Percentiles rank a stretch among this genome's conserved stretches.
Conservation (phyloP, 116 monocot species). For the Dioscorea cayenensis region DNA sequence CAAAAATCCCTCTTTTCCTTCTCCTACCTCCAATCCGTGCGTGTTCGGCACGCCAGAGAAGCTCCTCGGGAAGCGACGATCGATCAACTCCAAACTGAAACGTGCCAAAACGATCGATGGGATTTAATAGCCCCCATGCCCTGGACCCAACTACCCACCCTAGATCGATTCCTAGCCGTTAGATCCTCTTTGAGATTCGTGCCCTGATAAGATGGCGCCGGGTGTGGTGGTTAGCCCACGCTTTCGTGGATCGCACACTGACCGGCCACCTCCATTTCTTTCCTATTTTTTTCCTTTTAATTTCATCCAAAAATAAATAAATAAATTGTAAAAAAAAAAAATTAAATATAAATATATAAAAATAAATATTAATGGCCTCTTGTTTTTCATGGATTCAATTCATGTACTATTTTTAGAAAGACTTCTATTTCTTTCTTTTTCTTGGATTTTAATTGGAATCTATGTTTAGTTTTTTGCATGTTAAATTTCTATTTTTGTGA, state of each 20-base stretch:
- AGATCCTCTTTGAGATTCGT: neutral
- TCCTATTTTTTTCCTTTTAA: neutral
- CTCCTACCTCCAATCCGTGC: neutral
- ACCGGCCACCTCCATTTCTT: neutral
- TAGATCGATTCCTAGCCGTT: neutral
- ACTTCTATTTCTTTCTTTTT: no score
- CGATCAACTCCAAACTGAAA: neutral
- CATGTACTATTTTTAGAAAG: no score
- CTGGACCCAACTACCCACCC: neutral
- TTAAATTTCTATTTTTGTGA: no score
- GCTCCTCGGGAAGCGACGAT: neutral
- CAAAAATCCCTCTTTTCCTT: neutral
- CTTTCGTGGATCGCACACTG: conserved; percentile 3
- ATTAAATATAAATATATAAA: no score
- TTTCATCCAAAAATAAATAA: neutral
- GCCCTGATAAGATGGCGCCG: neutral
- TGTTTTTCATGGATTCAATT: no score
- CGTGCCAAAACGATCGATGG: neutral
- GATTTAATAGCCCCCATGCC: neutral
- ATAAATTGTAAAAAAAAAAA: no score
- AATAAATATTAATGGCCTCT: no score
- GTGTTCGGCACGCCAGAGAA: neutral
- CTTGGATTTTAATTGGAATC: no score
- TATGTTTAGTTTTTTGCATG: no score
- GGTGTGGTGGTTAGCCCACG: conserved; percentile 2